Percentiles rank a stretch among this genome's conserved stretches.
phyloP scores from a whole-genome alignment of 192 early-diverging fungal genomes.

The Backusella sp. region DNA sequence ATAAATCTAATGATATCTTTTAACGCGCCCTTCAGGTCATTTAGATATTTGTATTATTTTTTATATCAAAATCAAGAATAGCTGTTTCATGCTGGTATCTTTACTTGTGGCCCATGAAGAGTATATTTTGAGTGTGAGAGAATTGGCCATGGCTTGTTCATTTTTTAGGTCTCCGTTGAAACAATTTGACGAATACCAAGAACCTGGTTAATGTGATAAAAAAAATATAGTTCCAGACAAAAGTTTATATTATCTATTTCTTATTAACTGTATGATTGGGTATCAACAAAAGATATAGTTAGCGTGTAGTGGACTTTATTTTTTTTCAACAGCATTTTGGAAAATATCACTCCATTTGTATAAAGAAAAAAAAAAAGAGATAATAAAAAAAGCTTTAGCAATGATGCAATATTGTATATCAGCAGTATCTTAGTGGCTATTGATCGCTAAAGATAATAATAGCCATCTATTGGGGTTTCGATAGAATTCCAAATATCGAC shows the following conservation, averaged over 20 bases:
- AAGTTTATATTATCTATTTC: background rate
- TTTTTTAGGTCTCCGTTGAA: background rate
- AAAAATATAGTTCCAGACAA: background rate
- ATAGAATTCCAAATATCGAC: background rate
- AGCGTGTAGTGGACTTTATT: background rate
- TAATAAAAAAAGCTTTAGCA: background rate
- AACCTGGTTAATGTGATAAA: background rate
- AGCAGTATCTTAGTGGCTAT: background rate
- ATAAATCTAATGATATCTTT: background rate
- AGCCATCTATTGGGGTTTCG: background rate
- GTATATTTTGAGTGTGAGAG: slow-evolving; percentile 7
- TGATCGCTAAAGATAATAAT: background rate
- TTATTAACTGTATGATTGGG: background rate
- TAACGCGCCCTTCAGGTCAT: too few species aligned
- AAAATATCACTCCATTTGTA: background rate
- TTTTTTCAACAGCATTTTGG: background rate
- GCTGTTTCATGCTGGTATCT: background rate
- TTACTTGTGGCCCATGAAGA: background rate
- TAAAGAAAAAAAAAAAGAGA: background rate
- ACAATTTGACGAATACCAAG: background rate
- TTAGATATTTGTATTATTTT: background rate
- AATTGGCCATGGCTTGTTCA: background rate
- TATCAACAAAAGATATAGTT: background rate
- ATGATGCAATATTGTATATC: background rate
- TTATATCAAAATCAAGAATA: background rate